phyloP scores from a whole-genome alignment of 2,329 filamentous ascomycete genomes.

The Emmonsiellopsis sp. region DNA sequence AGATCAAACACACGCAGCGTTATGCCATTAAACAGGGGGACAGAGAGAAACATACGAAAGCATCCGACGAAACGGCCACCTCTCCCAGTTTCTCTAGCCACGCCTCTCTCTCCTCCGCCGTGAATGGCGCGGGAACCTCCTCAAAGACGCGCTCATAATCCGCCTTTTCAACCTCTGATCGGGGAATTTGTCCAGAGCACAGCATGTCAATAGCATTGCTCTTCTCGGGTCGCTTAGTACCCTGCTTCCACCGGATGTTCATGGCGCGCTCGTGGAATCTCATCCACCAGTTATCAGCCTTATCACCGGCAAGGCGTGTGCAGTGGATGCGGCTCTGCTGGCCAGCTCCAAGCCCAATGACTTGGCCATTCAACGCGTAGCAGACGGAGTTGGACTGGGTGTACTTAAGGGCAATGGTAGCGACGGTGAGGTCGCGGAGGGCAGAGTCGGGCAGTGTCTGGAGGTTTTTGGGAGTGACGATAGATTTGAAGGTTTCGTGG shows the following conservation, averaged over 20 bases:
- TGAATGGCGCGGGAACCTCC: constrained; percentile 74
- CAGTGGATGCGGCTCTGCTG: constrained; percentile 98
- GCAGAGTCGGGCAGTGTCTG: constrained; percentile 67
- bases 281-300: constrained; percentile 99
- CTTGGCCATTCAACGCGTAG: constrained; percentile 88
- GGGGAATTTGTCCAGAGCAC: constrained; percentile 81
- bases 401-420: constrained; percentile 96
- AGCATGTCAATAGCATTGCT: constrained; percentile 96
- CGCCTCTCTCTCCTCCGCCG: constrained; percentile 69
- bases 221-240: constrained; percentile 93
- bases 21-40: neutral
- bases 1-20: neutral
- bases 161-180: constrained; percentile 71
- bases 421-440: constrained; percentile 81
- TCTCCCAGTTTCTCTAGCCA: constrained; percentile 70
- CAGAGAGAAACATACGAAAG: constrained; percentile 61
- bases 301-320: constrained; percentile 92
- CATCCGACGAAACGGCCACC: constrained; percentile 86
- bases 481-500: constrained; percentile 67
- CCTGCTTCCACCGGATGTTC: constrained; percentile 91
- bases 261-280: constrained; percentile 89
- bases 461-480: constrained; percentile 78
- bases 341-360: constrained; percentile 87
- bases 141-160: constrained; percentile 87
- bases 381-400: constrained; percentile 99